Evolutionary conservation across 352 stramenopile species (phyloP), one percentile per base, ranked within the genome.

Genomic region (Stephanocyclus meneghinianus): DNA sequence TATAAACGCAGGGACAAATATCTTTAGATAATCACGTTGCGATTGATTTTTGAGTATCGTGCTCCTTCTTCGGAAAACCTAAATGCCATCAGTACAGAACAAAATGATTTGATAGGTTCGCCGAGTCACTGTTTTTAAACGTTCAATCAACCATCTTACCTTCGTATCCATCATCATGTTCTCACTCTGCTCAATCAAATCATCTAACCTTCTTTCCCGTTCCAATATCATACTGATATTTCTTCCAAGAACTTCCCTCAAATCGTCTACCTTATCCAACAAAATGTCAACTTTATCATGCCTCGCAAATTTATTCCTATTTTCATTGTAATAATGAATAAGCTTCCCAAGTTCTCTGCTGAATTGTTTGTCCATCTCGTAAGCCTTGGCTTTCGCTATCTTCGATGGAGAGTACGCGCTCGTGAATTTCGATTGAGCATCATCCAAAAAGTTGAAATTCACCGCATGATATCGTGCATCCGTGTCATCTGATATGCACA

Each of bases 361-460:
- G 57, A 80, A 83, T 37, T 65, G 63, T 56, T 83, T 83, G 32
- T 83, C 76, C 57, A 83, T 80, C 57, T 75, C 76, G 47, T 83
- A 83, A 5, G 75, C 76, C 44, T 83, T 83, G 44, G 76, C 76
- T 65, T 76, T 83, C 11, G 64, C 71, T 45, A 83, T 73, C 35
- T 60, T 74, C 11, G 68, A 71, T 0, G 69, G 44, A 2, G 68
- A 55, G 18, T 76, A 83, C 1, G 55, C n/a, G 30, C 59, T 65
- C 15, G 51, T 59, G 44, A 83, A 83, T 62, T 83, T 75, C 11
- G 18, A 9, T 5, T 79, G 48, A 7, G 51, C 47, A 60, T 83
- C 75, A 9, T 83, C 75, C 2, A 83, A 63, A 53, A 74, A 83
- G 47, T 67, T 53, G 59, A 60, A 83, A 53, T 71, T 79, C 1